These are phyloP conservation scores for Athelia sp. DNA, from an alignment of 1,284 basidiomycete species.

Conservation along the genomic window DNA sequence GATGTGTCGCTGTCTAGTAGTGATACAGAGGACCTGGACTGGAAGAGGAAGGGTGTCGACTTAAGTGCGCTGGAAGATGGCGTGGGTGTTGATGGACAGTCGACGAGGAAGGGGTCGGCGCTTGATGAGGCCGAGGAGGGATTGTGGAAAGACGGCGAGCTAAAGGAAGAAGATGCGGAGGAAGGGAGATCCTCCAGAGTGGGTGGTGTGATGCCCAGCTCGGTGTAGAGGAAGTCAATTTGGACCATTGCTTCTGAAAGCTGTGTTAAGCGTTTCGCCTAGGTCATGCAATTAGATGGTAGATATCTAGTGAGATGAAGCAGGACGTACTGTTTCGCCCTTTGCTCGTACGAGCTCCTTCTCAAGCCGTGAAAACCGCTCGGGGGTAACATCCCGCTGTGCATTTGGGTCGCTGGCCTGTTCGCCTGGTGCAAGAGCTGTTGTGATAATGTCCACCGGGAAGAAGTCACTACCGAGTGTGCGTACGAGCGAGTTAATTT, in stretches of 20 bases:
- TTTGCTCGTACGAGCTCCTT: slow-evolving; percentile 78
- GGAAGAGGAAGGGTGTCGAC: slow-evolving; percentile 21
- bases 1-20: slow-evolving; percentile 35
- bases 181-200: slow-evolving; percentile 40
- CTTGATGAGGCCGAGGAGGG: slow-evolving; percentile 26
- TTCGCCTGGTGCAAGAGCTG: slow-evolving; percentile 37
- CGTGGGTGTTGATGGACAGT: slow-evolving; percentile 40
- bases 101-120: slow-evolving; percentile 45
- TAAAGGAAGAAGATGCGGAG: slow-evolving; percentile 34
- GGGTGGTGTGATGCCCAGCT: slow-evolving; percentile 66
- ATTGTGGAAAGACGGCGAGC: slow-evolving; percentile 29
- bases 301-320: too few species aligned
- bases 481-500: slow-evolving; percentile 50
- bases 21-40: slow-evolving; percentile 16
- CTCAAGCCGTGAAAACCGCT: slow-evolving; percentile 72
- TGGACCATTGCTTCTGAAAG: slow-evolving; percentile 63
- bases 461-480: slow-evolving; percentile 63
- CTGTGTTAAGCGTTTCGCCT: slow-evolving; percentile 60
- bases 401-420: slow-evolving; percentile 32
- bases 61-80: slow-evolving; percentile 33
- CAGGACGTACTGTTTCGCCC: slow-evolving; percentile 74
- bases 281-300: too few species aligned
- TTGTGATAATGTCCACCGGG: slow-evolving; percentile 48
- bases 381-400: slow-evolving; percentile 68
- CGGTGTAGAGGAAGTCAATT: slow-evolving; percentile 75